phyloP scores from a whole-genome alignment of 2,329 filamentous ascomycete genomes.

The Botrytis porri region DNA sequence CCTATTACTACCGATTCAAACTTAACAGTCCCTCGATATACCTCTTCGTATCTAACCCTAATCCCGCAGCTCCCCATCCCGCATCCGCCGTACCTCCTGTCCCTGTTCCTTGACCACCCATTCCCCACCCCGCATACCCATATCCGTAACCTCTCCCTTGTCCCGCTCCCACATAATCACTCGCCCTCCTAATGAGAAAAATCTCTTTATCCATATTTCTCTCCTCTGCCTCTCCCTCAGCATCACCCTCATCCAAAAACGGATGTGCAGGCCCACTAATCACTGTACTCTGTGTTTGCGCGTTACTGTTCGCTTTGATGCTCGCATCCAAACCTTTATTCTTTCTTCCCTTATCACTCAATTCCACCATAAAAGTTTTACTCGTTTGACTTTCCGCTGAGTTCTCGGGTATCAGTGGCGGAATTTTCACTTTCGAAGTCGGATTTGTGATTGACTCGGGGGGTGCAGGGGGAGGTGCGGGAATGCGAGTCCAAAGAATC shows the following conservation, averaged over 20 bases:
- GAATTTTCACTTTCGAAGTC: constrained; percentile 16
- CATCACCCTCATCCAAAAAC: constrained; percentile 26
- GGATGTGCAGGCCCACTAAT: constrained; percentile 35
- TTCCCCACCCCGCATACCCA: constrained; percentile 44
- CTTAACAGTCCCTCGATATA: constrained; percentile 73
- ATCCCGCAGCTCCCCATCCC: constrained; percentile 45
- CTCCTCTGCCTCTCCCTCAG: background rate
- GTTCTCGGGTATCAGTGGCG: constrained; percentile 23
- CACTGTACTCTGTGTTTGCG: constrained; percentile 26
- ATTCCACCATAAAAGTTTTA: background rate
- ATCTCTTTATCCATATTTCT: constrained; percentile 52
- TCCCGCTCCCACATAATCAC: constrained; percentile 46
- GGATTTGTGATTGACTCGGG: constrained; percentile 28
- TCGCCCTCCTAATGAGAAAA: constrained; percentile 57
- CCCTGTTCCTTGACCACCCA: constrained; percentile 59
- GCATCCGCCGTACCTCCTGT: constrained; percentile 36
- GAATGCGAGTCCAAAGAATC: constrained; percentile 63
- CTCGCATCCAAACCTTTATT: background rate
- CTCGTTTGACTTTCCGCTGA: constrained; percentile 13
- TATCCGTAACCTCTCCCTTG: constrained; percentile 24
- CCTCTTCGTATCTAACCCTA: constrained; percentile 71
- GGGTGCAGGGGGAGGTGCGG: constrained; percentile 44
- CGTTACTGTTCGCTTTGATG: background rate
- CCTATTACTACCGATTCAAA: constrained; percentile 40
- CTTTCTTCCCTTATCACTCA: background rate